These are phyloP conservation scores for Didymosphaeria variabile DNA, from an alignment of 2,329 filamentous ascomycete genomes.

Conservation along the genomic window DNA sequence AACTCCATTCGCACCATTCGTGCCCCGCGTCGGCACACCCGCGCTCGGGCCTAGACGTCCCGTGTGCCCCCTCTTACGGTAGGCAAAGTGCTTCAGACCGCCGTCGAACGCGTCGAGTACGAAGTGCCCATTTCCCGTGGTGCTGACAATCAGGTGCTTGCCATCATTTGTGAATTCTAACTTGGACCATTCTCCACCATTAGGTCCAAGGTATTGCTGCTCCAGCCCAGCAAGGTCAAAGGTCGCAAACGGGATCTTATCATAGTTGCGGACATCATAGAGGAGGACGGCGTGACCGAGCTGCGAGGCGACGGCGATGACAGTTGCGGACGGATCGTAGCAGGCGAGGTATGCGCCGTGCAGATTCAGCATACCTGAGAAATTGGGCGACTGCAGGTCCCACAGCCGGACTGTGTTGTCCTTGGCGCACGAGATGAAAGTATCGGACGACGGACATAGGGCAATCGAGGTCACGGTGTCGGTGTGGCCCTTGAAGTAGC, in stretches of 20 bases:
- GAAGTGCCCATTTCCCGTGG: constrained; percentile 85
- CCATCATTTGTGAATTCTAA: constrained; percentile 97
- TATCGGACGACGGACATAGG: constrained; percentile 85
- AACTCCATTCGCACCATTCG: constrained; percentile 56
- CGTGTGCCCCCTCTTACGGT: constrained; percentile 54
- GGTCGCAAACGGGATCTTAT: constrained; percentile 86
- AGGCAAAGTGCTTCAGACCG: constrained; percentile 75
- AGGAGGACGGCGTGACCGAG: constrained; percentile 81
- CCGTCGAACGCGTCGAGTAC: constrained; percentile 94
- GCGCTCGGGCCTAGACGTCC: constrained; percentile 57
- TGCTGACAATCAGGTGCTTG: constrained; percentile 83
- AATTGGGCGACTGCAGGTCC: constrained; percentile 83
- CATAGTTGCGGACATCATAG: constrained; percentile 93
- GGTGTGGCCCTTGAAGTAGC: constrained; percentile 94
- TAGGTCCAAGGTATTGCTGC: constrained; percentile 51
- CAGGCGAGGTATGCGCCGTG: constrained; percentile 83
- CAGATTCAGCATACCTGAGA: constrained; percentile 81
- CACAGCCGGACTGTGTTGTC: constrained; percentile 93
- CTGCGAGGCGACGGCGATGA: constrained; percentile 89
- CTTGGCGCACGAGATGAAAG: constrained; percentile 89
- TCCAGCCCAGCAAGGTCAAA: constrained; percentile 81
- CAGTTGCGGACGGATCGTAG: constrained; percentile 90
- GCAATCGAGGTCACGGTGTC: constrained; percentile 82
- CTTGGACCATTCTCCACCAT: constrained; percentile 79
- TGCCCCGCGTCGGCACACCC: constrained; percentile 60